Conservation (phyloP, 371 early-diverging fungal genomes). For the Massospora cicadina region DNA sequence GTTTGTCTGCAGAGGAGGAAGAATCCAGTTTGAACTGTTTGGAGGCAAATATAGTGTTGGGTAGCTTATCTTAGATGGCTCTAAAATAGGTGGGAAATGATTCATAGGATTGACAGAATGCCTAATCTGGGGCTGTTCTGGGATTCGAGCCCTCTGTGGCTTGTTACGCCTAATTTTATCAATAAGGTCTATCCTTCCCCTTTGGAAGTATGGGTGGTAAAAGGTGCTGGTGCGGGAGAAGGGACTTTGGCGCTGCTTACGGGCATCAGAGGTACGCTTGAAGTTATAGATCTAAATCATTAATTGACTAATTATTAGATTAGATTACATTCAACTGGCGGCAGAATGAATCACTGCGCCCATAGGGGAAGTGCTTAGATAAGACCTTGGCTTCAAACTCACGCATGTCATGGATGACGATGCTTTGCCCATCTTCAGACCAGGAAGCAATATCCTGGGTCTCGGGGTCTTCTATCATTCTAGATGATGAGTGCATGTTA, state of each 20-base stretch:
- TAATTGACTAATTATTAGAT: neutral
- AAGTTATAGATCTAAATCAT: slow-evolving; percentile 4
- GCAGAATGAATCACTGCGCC: neutral
- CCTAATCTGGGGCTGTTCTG: neutral
- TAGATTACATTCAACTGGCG: neutral
- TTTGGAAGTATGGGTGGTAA: neutral
- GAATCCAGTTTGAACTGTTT: neutral
- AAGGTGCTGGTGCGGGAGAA: neutral
- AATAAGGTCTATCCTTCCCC: neutral
- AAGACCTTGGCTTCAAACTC: neutral
- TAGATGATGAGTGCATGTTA: neutral
- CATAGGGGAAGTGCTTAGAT: neutral
- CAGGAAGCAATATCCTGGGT: neutral
- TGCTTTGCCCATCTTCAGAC: neutral
- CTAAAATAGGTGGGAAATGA: neutral
- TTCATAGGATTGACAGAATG: neutral
- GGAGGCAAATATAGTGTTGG: neutral
- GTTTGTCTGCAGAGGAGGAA: neutral
- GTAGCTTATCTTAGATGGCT: too few relatives aligned
- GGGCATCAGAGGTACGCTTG: slow-evolving; percentile 6
- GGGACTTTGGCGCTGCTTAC: neutral
- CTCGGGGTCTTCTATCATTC: neutral
- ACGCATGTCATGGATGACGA: neutral
- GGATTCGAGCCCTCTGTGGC: neutral
- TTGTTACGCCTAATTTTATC: neutral